These are phyloP conservation scores for Fusarium nelsonii DNA, from an alignment of 2,329 filamentous ascomycete species.

Conservation along the genomic window DNA sequence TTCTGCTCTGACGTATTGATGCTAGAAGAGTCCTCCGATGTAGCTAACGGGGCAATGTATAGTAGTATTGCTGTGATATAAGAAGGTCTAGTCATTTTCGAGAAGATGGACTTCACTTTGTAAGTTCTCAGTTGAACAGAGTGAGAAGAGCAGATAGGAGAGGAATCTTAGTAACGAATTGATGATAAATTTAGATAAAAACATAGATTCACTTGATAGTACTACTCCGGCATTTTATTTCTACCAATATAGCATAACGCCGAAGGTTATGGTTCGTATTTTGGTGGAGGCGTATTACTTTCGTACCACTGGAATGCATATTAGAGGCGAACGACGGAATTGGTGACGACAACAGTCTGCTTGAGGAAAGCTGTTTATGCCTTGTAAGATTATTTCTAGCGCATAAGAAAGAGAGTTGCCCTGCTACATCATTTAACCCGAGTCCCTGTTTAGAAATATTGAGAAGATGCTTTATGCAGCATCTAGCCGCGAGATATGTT, in stretches of 20 bases:
- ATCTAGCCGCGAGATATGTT: no score
- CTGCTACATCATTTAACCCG: no score
- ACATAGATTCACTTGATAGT: background rate
- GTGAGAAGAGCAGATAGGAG: background rate
- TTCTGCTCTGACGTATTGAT: slow-evolving; percentile 25
- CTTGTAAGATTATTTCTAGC: background rate
- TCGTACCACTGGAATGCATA: slow-evolving; percentile 23
- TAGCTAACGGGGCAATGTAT: slow-evolving; percentile 18
- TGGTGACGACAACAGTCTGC: background rate
- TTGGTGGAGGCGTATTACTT: slow-evolving; percentile 9
- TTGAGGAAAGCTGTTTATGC: background rate
- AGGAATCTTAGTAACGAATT: background rate
- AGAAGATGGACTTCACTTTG: background rate
- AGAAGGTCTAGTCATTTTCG: background rate
- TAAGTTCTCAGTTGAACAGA: background rate
- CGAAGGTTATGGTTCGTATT: slow-evolving; percentile 2
- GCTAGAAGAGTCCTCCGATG: slow-evolving; percentile 34
- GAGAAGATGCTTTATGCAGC: background rate
- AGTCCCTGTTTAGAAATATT: background rate
- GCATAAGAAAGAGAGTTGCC: no score
- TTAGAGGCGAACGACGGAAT: slow-evolving; percentile 20
- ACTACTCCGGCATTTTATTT: background rate
- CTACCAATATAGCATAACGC: background rate
- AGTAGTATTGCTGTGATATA: slow-evolving; percentile 16
- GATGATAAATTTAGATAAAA: background rate